These are phyloP conservation scores for Psilocybe cubensis DNA, from an alignment of 768 basidiomycete species.

Conservation along the genomic window DNA sequence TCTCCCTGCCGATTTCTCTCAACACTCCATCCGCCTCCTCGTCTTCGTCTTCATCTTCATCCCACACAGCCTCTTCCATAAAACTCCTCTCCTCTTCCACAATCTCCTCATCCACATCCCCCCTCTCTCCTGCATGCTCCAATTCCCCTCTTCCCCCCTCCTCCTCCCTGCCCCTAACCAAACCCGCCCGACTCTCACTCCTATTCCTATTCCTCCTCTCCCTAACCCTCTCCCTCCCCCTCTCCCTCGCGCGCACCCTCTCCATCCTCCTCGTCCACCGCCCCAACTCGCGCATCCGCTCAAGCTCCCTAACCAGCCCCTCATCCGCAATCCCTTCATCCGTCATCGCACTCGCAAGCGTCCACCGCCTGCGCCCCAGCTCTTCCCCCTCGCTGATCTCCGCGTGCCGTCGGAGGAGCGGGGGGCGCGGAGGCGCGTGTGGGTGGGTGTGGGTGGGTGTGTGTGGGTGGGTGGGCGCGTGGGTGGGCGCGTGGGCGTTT, in stretches of 20 bases:
- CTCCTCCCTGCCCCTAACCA: background rate
- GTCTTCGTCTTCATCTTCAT: conserved; percentile 9
- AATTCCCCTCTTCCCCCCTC: conserved; percentile 1
- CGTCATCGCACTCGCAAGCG: conserved; percentile 51
- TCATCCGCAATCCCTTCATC: conserved; percentile 54
- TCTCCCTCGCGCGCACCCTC: background rate
- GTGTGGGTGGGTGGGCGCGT: background rate
- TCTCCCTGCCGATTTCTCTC: conserved; percentile 13
- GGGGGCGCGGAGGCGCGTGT: conserved; percentile 5
- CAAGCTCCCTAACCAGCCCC: conserved; percentile 47
- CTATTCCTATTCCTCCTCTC: background rate
- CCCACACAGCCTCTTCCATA: background rate
- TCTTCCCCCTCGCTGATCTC: background rate
- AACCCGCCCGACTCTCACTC: background rate
- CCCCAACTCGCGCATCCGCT: conserved; percentile 35
- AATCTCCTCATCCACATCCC: background rate
- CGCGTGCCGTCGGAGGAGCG: conserved; percentile 7
- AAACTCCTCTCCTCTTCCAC: conserved; percentile 3
- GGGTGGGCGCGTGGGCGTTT: background rate
- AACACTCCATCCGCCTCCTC: conserved; percentile 1
- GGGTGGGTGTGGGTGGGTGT: background rate
- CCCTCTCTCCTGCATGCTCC: background rate
- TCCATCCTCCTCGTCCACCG: conserved; percentile 14
- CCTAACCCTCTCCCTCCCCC: background rate
- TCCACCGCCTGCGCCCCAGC: conserved; percentile 30